These are phyloP conservation scores for Alternaria triticina DNA, from an alignment of 2,329 filamentous ascomycete genomes.

Conservation along the genomic window DNA sequence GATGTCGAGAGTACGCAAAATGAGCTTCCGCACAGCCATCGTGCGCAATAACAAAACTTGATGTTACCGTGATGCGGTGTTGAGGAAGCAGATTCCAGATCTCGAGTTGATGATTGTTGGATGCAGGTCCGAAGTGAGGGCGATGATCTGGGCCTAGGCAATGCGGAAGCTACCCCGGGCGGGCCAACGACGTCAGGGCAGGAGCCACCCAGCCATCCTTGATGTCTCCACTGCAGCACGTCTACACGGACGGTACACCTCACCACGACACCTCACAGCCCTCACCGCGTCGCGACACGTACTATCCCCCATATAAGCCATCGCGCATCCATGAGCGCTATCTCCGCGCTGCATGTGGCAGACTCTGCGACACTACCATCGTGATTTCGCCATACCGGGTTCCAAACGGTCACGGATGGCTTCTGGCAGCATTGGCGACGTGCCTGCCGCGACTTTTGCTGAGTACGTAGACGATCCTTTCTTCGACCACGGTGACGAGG, in stretches of 20 bases:
- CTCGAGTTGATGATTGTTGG: neutral
- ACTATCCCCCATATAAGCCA: neutral
- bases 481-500: slow-evolving; percentile 11
- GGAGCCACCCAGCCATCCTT: neutral
- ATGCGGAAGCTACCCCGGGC: neutral
- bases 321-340: slow-evolving; percentile 31
- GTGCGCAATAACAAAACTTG: neutral
- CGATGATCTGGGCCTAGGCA: neutral
- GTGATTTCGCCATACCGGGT: slow-evolving; percentile 50
- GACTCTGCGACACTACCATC: slow-evolving; percentile 43
- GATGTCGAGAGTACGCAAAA: neutral
- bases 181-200: neutral
- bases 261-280: neutral
- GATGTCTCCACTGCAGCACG: neutral
- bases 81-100: neutral
- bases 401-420: slow-evolving; percentile 54
- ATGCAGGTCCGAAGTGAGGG: neutral
- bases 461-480: slow-evolving; percentile 55
- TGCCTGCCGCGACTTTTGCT: slow-evolving; percentile 58
- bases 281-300: neutral
- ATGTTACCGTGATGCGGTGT: neutral
- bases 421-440: slow-evolving; percentile 54
- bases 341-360: slow-evolving; percentile 46
- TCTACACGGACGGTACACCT: neutral
- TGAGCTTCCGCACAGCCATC: neutral